Evolutionary conservation across 768 basidiomycete species (phyloP).

Genomic region (Hebeloma cylindrosporum): DNA sequence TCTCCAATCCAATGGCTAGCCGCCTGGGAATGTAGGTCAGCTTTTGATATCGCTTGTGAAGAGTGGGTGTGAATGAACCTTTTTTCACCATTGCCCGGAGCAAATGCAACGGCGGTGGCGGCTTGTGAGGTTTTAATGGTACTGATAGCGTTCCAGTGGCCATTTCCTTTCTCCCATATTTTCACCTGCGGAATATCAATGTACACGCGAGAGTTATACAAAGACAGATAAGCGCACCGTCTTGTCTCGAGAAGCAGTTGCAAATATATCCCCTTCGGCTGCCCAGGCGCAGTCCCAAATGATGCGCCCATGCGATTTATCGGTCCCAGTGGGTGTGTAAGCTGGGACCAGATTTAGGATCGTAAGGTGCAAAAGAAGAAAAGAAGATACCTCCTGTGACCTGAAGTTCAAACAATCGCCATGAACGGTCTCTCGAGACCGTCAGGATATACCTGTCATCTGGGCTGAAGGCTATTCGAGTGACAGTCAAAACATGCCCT

Average conservation of each 20-base stretch:
- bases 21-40: slow-evolving; percentile 34
- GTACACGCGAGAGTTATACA: background rate
- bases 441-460: slow-evolving; percentile 79
- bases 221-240: slow-evolving; percentile 50
- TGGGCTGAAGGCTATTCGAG: slow-evolving; percentile 85
- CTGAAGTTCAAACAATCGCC: slow-evolving; percentile 71
- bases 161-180: slow-evolving; percentile 61
- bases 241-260: slow-evolving; percentile 94
- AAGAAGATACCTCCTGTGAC: slow-evolving; percentile 38
- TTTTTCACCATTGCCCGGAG: slow-evolving; percentile 35
- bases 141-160: slow-evolving; percentile 53
- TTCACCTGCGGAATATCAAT: slow-evolving; percentile 57
- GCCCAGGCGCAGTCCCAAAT: slow-evolving; percentile 97
- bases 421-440: slow-evolving; percentile 89
- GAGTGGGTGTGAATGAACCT: slow-evolving; percentile 36
- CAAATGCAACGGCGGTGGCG: slow-evolving; percentile 76
- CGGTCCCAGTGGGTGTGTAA: slow-evolving; percentile 60
- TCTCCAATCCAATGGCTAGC: slow-evolving; percentile 85
- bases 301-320: slow-evolving; percentile 89
- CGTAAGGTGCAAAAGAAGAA: background rate
- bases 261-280: slow-evolving; percentile 73
- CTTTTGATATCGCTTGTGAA: background rate
- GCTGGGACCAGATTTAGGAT: slow-evolving; percentile 34
- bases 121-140: slow-evolving; percentile 74
- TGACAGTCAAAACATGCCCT: slow-evolving; percentile 89